Evolutionary conservation across 2,329 filamentous ascomycete species (phyloP), one percentile per base, ranked within the genome.

Genomic region (Fusarium verticillioides): DNA sequence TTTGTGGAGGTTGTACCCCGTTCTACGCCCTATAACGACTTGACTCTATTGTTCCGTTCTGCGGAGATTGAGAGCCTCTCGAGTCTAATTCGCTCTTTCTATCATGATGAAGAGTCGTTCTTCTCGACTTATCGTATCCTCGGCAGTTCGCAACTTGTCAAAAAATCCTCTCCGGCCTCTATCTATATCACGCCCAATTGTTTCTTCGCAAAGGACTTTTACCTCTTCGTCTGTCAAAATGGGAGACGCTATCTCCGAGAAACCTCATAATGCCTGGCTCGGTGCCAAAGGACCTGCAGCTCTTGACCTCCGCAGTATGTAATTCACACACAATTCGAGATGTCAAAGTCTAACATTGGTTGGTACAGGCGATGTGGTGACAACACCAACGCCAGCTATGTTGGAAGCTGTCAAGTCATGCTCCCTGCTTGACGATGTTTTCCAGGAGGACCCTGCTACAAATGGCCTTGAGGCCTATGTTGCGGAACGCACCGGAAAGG

Each of bases 371-470:
- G 87, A 89, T 77, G 84, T 84, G 30, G 84, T 87, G 82, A 97
- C 94, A 7, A 93, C 91, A 4, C 94, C 94, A 2, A 96, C 93
- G 1, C 81, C 89, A 2, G 89, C 92, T 8, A 98, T 97, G 95
- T 90, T 98, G 42, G 85, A 88, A 49, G 94, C 95, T 21, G 93
- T 98, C 73, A 86, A 90, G 75, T 86, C 90, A 57, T 93, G 91
- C 72, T 92, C 93, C 1, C 89, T 97, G 37, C 86, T 93, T 23
- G 95, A 98, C 82, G 95, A 97, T 81, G 94, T 97, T 75, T 94
- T 93, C 80, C 84, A 87, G 71, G 94, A 97, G 82, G 95, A 97
- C 78, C 85, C 89, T 2, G 94, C 92, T 1, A 98, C 96, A 3
- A 90, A 88, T 57, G 87, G 89, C 30, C 89, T 98, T 44, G 93